Evolutionary conservation across 2,329 filamentous ascomycete species (phyloP).

Genomic region (Corniculantispora saksenae): DNA sequence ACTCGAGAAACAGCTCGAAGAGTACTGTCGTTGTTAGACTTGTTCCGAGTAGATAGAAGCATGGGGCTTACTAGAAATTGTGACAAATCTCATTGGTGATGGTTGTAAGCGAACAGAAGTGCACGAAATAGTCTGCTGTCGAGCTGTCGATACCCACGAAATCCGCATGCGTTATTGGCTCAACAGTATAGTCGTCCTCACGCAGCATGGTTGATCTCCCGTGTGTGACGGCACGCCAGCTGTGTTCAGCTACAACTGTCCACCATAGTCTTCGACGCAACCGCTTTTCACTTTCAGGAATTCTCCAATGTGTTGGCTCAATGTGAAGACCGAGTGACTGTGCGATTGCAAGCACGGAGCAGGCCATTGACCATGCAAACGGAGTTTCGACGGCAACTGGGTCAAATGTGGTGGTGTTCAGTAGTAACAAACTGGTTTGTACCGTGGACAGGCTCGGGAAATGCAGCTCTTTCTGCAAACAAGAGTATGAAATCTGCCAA

Average conservation of each 20-base stretch:
- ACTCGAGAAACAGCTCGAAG: conserved; percentile 21
- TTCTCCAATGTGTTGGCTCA: conserved; percentile 23
- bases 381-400: conserved; percentile 23
- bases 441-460: conserved; percentile 23
- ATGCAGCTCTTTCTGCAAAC: conserved; percentile 25
- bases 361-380: conserved; percentile 23
- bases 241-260: conserved; percentile 23
- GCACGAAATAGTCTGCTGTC: conserved; percentile 20
- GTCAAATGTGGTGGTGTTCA: conserved; percentile 22
- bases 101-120: conserved; percentile 21
- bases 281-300: conserved; percentile 21
- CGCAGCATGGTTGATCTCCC: conserved; percentile 22
- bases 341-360: conserved; percentile 21
- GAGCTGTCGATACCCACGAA: background rate
- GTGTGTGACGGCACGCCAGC: conserved; percentile 25
- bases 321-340: conserved; percentile 23
- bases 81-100: conserved; percentile 20
- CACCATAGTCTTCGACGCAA: conserved; percentile 25
- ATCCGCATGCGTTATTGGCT: conserved; percentile 17
- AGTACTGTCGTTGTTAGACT: conserved; percentile 15
- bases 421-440: conserved; percentile 22
- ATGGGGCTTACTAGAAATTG: conserved; percentile 21
- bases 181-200: conserved; percentile 25
- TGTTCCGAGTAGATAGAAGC: background rate
- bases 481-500: conserved; percentile 25